phyloP scores from a whole-genome alignment of 1,284 basidiomycete species.

The Takashimella koratensis region DNA sequence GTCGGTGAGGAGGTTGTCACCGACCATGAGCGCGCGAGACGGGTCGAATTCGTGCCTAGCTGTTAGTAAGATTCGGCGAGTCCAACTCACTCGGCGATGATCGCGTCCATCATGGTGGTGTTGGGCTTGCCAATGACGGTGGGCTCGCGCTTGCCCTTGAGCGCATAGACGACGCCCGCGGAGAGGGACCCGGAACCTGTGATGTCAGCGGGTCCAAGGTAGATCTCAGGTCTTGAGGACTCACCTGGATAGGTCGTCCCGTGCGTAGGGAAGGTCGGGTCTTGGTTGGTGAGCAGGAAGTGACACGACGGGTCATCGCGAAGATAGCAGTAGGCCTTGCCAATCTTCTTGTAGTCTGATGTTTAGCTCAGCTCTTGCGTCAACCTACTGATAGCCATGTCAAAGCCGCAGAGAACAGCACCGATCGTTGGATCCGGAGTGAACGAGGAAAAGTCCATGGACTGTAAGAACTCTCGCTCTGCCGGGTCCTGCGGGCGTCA shows the following conservation, averaged over 20 bases:
- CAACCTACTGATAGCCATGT: conserved; percentile 44
- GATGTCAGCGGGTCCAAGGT: neutral
- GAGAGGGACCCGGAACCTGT: conserved; percentile 69
- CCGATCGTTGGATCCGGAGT: conserved; percentile 72
- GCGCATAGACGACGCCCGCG: conserved; percentile 71
- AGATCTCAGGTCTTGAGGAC: no score
- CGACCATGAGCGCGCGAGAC: conserved; percentile 83
- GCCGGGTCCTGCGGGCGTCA: conserved; percentile 77
- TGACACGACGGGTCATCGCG: conserved; percentile 70
- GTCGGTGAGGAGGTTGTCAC: conserved; percentile 92
- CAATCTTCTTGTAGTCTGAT: conserved; percentile 83
- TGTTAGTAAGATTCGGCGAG: neutral
- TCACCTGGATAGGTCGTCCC: conserved; percentile 75
- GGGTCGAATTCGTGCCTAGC: conserved; percentile 78
- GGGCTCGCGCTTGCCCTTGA: conserved; percentile 61
- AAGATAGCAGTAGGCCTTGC: conserved; percentile 90
- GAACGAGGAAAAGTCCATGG: conserved; percentile 66
- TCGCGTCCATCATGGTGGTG: conserved; percentile 88
- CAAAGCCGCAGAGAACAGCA: conserved; percentile 87
- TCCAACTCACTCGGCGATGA: conserved; percentile 76
- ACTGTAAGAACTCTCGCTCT: conserved; percentile 71
- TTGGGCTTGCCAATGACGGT: conserved; percentile 87
- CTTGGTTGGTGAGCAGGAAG: conserved; percentile 91
- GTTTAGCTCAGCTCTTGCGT: neutral
- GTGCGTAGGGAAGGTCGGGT: conserved; percentile 79